Base-by-base conservation (phyloP, 1,284 basidiomycete genomes). In the Peniophora sp. region DNA sequence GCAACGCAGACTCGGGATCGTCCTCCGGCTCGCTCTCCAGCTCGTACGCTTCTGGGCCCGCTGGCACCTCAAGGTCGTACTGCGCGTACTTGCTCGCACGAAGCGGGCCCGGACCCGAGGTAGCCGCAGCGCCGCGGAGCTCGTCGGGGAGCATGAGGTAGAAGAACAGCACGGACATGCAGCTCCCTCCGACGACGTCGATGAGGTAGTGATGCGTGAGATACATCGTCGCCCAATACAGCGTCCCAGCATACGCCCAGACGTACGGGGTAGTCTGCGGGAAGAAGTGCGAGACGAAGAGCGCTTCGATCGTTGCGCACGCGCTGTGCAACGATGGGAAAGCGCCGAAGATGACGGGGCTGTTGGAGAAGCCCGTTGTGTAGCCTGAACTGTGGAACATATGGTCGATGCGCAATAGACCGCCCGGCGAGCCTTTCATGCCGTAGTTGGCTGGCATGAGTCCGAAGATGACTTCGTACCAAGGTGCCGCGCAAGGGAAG, bases 161-260 rank as follows among this genome's bases (percentile, higher is more conserved):
- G 75, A 98, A 99, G 62, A 80, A 85, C 12, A 81, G 77, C 14
- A 88, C 87, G 18, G 93, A 87, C 52, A 99, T 78, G 64, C 94
- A 97, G 0, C 91, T 92, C 6, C 96, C 96, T 2, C 86, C 91
- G 35, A 95, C 91, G 58, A 98, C 86, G 63, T 99, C 97, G 68
- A 99, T 92, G 59, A 98, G 84, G 74, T 98, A 99, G 72, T 98
- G 93, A 66, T 97, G 94, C 3, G 90, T 92, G 59, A 96, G 83
- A 73, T 97, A 97, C 96, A 99, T 99, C 32, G 96, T 99, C 22
- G 90, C 87, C 96, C 95, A 98, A 68, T 97, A 99, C 1, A 99
- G 78, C 32, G 92, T 72, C n/a, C 81, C 83, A 2, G 84, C 83
- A 67, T 99, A 98, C 0, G 69, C 72, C 92, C 93, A 98, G 53